A percentile compares a stretch with the other conserved stretches of the same genome.
These are phyloP conservation scores for Sugiyamaella novakii DNA, from an alignment of 1,139 yeast genomes.

Conservation along the genomic window DNA sequence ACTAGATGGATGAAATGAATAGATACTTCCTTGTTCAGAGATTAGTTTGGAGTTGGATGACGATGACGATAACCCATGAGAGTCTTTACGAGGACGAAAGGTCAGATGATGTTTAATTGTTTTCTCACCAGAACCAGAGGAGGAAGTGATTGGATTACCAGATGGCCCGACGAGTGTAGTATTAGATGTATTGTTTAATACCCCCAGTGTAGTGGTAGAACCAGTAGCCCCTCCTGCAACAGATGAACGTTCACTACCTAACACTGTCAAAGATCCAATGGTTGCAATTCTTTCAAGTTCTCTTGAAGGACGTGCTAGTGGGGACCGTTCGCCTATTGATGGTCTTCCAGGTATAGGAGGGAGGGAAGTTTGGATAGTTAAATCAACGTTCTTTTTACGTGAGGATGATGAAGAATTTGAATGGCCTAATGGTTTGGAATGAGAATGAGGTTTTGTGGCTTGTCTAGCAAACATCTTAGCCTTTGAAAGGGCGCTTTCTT, in stretches of 20 bases:
- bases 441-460: constrained; percentile 36
- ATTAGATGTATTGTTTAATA: constrained; percentile 1
- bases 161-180: constrained; percentile 15
- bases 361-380: constrained; percentile 40
- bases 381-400: constrained; percentile 37
- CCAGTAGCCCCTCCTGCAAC: neutral
- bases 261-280: constrained; percentile 37
- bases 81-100: constrained; percentile 45
- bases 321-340: constrained; percentile 44
- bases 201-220: neutral
- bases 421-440: constrained; percentile 19
- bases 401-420: constrained; percentile 28
- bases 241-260: constrained; percentile 18
- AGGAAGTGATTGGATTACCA: constrained; percentile 15
- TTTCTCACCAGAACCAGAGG: constrained; percentile 17
- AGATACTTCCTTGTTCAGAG: constrained; percentile 49
- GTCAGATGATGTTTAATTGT: constrained; percentile 47
- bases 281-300: constrained; percentile 50
- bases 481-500: constrained; percentile 38
- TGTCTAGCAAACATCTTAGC: constrained; percentile 44
- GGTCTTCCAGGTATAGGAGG: constrained; percentile 36
- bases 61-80: constrained; percentile 49
- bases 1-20: constrained; percentile 50
- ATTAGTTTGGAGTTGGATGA: constrained; percentile 52
- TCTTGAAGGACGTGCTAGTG: constrained; percentile 47